phyloP scores from a whole-genome alignment of 2,329 filamentous ascomycete species.

The Alternaria conjuncta region DNA sequence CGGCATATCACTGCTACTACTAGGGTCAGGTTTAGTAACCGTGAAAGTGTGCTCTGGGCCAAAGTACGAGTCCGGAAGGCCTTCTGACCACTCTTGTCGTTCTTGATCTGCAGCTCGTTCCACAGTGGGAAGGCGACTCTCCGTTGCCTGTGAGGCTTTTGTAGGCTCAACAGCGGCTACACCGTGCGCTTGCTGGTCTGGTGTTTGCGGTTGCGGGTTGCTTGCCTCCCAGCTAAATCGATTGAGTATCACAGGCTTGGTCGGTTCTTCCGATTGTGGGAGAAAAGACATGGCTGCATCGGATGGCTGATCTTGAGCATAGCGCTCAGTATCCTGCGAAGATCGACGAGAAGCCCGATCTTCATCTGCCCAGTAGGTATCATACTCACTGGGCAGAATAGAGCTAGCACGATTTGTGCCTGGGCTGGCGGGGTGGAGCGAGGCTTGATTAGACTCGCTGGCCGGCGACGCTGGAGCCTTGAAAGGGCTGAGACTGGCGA shows the following conservation, averaged over 20 bases:
- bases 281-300: conserved; percentile 10
- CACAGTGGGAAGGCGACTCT: conserved; percentile 14
- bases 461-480: conserved; percentile 23
- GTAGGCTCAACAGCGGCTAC: conserved; percentile 16
- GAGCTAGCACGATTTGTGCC: conserved; percentile 62
- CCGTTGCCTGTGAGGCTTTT: conserved; percentile 12
- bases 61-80: conserved; percentile 33
- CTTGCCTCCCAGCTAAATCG: conserved; percentile 45
- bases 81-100: conserved; percentile 23
- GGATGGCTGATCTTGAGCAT: conserved; percentile 19
- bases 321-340: conserved; percentile 33
- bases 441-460: conserved; percentile 25
- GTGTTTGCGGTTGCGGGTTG: conserved; percentile 12
- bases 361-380: conserved; percentile 67
- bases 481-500: conserved; percentile 65
- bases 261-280: conserved; percentile 18
- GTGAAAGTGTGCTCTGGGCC: conserved; percentile 36
- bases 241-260: conserved; percentile 28
- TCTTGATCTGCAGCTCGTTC: conserved; percentile 25
- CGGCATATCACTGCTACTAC: conserved; percentile 24
- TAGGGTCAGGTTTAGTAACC: conserved; percentile 28
- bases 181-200: conserved; percentile 17
- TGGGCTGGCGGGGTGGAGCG: conserved; percentile 34
- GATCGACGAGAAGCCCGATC: conserved; percentile 50
- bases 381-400: conserved; percentile 70